Evolutionary conservation across 495 filamentous ascomycete genomes (phyloP), one percentile per base, ranked within the genome.

Genomic region (Chaetomidium leptoderma): DNA sequence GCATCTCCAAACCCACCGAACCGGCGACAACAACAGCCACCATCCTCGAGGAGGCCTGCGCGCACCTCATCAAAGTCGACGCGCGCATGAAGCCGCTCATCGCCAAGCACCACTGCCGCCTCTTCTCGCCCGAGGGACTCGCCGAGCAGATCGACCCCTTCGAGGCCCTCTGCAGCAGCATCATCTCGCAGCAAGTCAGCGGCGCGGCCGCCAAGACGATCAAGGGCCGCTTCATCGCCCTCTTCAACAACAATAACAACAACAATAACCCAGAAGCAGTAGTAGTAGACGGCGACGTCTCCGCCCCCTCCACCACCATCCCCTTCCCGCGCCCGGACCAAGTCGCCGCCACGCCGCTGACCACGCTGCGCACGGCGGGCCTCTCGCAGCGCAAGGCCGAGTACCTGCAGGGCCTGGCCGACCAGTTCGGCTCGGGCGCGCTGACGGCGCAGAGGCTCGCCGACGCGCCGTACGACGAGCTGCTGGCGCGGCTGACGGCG

Each of bases 131-230:
- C 3, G 85, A 87, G 50, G 92, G 91, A 0, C 72, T 98, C 17
- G 82, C 85, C 17, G 92, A 97, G 72, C 74, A 83, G 60, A 80
- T 96, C 59, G 88, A 97, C 69, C 92, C 93, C 4, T 98, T 97
- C 67, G 84, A 83, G 51, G 86, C 84, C 53, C 79, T 98, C 39
- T 79, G 81, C 24, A 88, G 83, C 68, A 86, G 90, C 45, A 97
- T 98, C 63, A 96, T 97, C 57, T 89, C 89, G 43, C 93, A 98
- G 70, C 93, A 98, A 70, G 92, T 98, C 13, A 93, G 90, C 17
- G 90, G 92, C 17, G 89, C 90, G 4, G 93, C 93, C 3, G 95
- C 93, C 24, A 86, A 81, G 57, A 85, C 88, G 5, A 97, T 98
- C 66, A 89, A 90, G 60, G 81, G 81, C 14, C 91, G 88, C 62